Base-by-base conservation (phyloP, 2,329 filamentous ascomycete genomes). In the Colletotrichum magnum region DNA sequence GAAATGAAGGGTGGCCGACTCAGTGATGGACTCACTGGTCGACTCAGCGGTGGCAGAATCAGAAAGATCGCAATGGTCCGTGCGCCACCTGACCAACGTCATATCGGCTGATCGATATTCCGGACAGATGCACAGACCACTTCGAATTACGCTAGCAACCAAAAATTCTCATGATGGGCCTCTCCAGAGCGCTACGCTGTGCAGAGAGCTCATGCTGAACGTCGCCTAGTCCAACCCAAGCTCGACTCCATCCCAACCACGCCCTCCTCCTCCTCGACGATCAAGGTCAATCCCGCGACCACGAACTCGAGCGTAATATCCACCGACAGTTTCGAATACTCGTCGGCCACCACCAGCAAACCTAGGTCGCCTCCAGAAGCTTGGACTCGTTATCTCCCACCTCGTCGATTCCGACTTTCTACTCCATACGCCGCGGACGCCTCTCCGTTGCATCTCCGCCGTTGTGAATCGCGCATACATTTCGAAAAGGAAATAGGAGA, bases 131-230 rank as follows among this genome's bases (percentile, higher is more conserved):
- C 66, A 66, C 56, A 56, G 66, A 66, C 50, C 66, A 66, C 1
- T 5, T 1, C 5, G 26, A 54, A 43, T 36, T 13, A 65, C 66
- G 61, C 66, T 65, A 68, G 54, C 62, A 51, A 52, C 66, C 66
- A 69, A 69, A 69, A 69, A 60, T 69, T 69, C 66, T 69, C 66
- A 69, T 69, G 62, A 69, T 66, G 66, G 66, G 62, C 66, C 62
- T 50, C 28, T 41, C 53, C 32, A 21, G 21, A 3, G 32, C 51
- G 43, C 48, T 65, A 52, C 32, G 48, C 59, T 56, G 54, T 16
- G 62, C 62, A 64, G 12, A 64, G 12, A 67, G 66, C 62, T 69
- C 28, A 28, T 60, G 62, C 50, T 66, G 56, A 56, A 66, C 43
- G 24, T 56, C 53, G 54, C 60, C 65, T 59, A 52, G 48, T 36